Base-by-base conservation (phyloP, 2,329 filamentous ascomycete genomes). In the Graphiopsis chlorocephala region DNA sequence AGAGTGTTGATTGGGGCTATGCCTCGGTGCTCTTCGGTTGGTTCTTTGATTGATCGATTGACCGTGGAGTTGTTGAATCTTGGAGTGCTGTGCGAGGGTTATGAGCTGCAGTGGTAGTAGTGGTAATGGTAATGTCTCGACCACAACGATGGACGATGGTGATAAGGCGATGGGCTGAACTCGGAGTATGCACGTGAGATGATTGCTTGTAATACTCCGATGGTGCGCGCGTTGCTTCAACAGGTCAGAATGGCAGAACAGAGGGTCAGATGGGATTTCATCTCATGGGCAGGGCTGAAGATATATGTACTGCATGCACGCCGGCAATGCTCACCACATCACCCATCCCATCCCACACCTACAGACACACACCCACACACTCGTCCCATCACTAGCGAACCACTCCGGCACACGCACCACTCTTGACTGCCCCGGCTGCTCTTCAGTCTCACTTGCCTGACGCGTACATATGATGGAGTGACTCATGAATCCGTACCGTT, bases 391-490 rank as follows among this genome's bases (percentile, higher is more conserved):
- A 12, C 48, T 62, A 53, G 48, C 60, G 47, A 61, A n/a, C 38
- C 59, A 52, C 29, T 38, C 35, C 28, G 58, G 48, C 56, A 59
- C 56, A 38, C 56, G 56, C 35, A 38, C 56, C 35, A 38, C 14
- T 50, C 17, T 45, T 56, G 31, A n/a, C 15, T 55, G 48, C n/a
- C 48, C 60, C 60, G 60, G 48, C 48, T 62, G 60, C 48, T n/a
- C 60, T 62, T 53, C 60, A 62, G 60, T 62, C 60, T 62, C 60
- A 62, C 60, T 55, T 62, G 33, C 60, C 48, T 62, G 60, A 62
- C 60, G 60, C 60, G 60, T 62, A 62, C 60, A 62, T 62, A 45
- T 62, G 60, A 62, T 62, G 48, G 33, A 62, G 60, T 62, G 60
- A 62, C 60, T 62, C 60, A 62, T 50, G 60, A 45, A 53, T 15